Evolutionary conservation across 1,284 basidiomycete genomes (phyloP).

Genomic region (Ganoderma multipileum): DNA sequence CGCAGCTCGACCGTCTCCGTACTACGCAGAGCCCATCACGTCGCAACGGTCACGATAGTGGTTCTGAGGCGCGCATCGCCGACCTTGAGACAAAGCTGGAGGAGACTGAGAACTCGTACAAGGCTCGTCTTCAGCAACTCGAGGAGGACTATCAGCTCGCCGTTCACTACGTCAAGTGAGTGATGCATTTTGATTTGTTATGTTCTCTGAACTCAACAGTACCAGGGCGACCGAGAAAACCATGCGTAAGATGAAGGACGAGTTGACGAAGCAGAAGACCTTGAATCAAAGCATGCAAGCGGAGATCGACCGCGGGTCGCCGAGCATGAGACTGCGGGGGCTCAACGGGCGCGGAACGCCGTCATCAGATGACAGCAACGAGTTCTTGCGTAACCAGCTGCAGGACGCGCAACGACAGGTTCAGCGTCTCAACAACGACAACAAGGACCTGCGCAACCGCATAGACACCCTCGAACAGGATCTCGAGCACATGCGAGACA

Average conservation of each 20-base stretch:
- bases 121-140: conserved; percentile 81
- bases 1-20: conserved; percentile 70
- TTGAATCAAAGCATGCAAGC: conserved; percentile 80
- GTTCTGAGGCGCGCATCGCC: conserved; percentile 60
- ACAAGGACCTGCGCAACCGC: conserved; percentile 78
- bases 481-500: conserved; percentile 74
- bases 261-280: conserved; percentile 88
- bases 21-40: conserved; percentile 57
- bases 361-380: conserved; percentile 70
- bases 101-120: conserved; percentile 81
- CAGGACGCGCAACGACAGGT: conserved; percentile 76
- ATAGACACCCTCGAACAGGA: conserved; percentile 81
- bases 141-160: conserved; percentile 96
- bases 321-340: conserved; percentile 62
- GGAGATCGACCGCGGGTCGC: conserved; percentile 79
- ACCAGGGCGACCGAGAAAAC: conserved; percentile 97
- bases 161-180: conserved; percentile 91
- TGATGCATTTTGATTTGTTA: conserved; percentile 26
- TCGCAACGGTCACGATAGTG: conserved; percentile 38
- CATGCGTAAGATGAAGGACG: conserved; percentile 96
- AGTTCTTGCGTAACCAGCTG: conserved; percentile 71
- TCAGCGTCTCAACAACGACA: conserved; percentile 73
- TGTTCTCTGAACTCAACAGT: conserved; percentile 31
- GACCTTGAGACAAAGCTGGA: conserved; percentile 79
- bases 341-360: conserved; percentile 86